Evolutionary conservation across 352 stramenopile genomes (phyloP), one percentile per base, ranked within the genome.

Genomic region (Globisporangium parvum): DNA sequence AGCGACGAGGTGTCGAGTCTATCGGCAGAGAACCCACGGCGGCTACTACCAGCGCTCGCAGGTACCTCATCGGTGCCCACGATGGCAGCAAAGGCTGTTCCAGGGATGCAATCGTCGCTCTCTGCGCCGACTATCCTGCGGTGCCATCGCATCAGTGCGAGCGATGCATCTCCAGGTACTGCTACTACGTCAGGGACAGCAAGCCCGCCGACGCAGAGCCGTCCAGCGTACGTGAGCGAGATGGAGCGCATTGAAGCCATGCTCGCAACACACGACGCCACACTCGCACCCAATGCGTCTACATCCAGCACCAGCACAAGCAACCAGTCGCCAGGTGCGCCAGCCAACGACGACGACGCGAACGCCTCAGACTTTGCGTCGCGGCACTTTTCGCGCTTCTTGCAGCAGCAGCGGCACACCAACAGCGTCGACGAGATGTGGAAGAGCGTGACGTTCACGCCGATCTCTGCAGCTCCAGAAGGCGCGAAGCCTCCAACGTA

Each of bases 361-460:
- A 24, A 21, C 12, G n/a, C 26, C 26, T 41, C 18, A 2, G 18
- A 26, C 20, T 23, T 40, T 2, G 18, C 41, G 8, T 55, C 33
- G 0, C 52, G 46, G 3, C 26, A 53, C 8, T 67, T 67, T 21
- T n/a, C 63, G 10, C 31, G 50, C 9, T 60, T 65, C 26, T 26
- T 70, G 48, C 54, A 60, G n/a, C 53, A 53, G 23, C 51, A 45
- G 33, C 44, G 44, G 5, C 44, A 49, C 20, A 39, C 28, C 1
- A 50, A 60, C 41, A 71, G 73, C 39, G 67, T 88, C 12, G 78
- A 88, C 44, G 69, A 69, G 42, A 88, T 88, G 73, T 88, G 78
- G 78, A 62, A 82, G 24, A 73, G 65, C 33, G 47, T 85, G 33
- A 51, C 50, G 6, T 54, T 81, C 6, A 80, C 73, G 33, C 66